A percentile compares a stretch with the other conserved stretches of the same genome.
Conservation (phyloP, 108 stramenopile genomes). For the Skeletonema grethae region DNA sequence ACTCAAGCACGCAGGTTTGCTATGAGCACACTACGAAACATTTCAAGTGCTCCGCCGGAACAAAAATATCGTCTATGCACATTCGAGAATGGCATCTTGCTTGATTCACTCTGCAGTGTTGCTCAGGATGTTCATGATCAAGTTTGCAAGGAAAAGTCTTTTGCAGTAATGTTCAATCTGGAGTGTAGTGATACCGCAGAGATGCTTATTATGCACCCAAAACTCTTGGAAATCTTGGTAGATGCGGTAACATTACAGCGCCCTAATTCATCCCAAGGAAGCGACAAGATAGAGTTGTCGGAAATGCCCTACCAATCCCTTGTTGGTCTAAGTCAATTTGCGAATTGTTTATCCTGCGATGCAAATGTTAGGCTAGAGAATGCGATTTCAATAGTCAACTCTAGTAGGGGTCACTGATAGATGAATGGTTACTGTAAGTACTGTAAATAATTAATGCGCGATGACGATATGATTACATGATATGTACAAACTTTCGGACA, state of each 20-base stretch:
- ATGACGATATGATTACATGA: neutral
- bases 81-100: neutral
- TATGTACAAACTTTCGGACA: neutral
- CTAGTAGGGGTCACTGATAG: neutral
- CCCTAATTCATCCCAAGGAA: neutral
- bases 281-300: neutral
- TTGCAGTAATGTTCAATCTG: neutral
- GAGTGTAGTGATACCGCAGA: neutral
- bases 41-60: slow-evolving; percentile 1
- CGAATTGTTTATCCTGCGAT: neutral
- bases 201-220: neutral
- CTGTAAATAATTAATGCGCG: neutral
- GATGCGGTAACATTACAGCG: neutral
- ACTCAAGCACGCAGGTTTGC: slow-evolving; percentile 1
- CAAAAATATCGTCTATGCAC: neutral
- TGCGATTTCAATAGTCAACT: neutral
- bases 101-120: neutral
- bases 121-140: neutral
- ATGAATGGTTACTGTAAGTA: too few species aligned
- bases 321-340: neutral
- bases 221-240: slow-evolving; percentile 2
- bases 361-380: neutral
- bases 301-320: slow-evolving; percentile 6
- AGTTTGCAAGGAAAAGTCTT: slow-evolving; percentile 5
- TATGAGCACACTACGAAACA: slow-evolving; percentile 1